These are phyloP conservation scores for Fusarium tanahbumbuense DNA, from an alignment of 2,329 filamentous ascomycete species.

Conservation along the genomic window DNA sequence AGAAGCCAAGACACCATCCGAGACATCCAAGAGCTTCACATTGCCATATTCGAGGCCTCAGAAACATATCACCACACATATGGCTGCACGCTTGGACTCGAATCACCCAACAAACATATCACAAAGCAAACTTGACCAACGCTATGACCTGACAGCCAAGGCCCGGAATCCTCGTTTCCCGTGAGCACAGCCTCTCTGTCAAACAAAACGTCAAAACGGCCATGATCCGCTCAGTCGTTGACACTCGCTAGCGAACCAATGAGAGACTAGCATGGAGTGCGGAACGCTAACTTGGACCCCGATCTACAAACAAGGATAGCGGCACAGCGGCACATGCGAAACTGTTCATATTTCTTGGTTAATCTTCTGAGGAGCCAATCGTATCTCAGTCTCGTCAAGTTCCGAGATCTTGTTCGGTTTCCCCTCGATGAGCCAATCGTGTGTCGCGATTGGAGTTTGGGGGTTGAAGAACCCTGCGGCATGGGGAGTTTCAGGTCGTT, in stretches of 20 bases:
- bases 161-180: slow-evolving; percentile 18
- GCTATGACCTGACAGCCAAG: slow-evolving; percentile 50
- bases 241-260: neutral
- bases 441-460: neutral
- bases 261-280: neutral
- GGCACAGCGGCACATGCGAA: neutral
- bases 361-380: slow-evolving; percentile 1
- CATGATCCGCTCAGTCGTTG: neutral
- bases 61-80: slow-evolving; percentile 5
- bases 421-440: neutral
- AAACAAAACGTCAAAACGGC: slow-evolving; percentile 17
- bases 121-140: neutral
- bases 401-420: slow-evolving; percentile 3
- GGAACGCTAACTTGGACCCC: neutral
- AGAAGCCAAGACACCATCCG: slow-evolving; percentile 3
- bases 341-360: neutral
- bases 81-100: neutral
- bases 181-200: slow-evolving; percentile 18
- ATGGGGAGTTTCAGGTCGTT: slow-evolving; percentile 18
- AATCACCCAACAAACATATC: slow-evolving; percentile 1
- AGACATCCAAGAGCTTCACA: slow-evolving; percentile 10
- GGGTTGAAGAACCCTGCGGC: neutral
- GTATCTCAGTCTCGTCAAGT: slow-evolving; percentile 3
- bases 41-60: neutral
- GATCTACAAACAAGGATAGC: slow-evolving; percentile 1